Percentiles rank a stretch among this genome's conserved stretches.
These are phyloP conservation scores for Wickerhamiella lipophila DNA, from an alignment of 805 yeast genomes.

Conservation along the genomic window DNA sequence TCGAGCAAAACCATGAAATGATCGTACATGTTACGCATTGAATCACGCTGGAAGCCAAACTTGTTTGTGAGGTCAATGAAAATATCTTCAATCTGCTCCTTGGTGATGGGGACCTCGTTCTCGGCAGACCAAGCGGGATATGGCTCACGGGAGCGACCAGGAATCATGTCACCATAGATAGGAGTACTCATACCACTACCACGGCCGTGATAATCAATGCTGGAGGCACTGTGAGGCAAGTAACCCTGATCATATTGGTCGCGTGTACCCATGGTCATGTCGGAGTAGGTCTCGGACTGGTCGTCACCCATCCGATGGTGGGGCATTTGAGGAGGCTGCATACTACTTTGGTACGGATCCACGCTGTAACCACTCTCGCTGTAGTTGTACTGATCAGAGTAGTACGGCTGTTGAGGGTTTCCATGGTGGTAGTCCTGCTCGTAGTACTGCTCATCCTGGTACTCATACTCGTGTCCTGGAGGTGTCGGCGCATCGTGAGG, in stretches of 20 bases:
- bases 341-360: constrained; percentile 34
- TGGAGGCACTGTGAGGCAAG: constrained; percentile 24
- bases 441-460: constrained; percentile 29
- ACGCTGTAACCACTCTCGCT: constrained; percentile 33
- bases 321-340: constrained; percentile 25
- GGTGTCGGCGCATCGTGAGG: constrained; percentile 25
- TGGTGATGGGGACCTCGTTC: constrained; percentile 64
- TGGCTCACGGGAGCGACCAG: constrained; percentile 57
- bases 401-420: constrained; percentile 31
- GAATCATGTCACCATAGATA: constrained; percentile 47
- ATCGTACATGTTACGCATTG: constrained; percentile 66
- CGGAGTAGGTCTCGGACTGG: constrained; percentile 31
- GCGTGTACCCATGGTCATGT: constrained; percentile 34
- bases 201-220: constrained; percentile 31
- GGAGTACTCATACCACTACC: constrained; percentile 94
- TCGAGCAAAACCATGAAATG: constrained; percentile 71
- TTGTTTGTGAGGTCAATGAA: constrained; percentile 45
- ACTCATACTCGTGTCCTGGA: constrained; percentile 29
- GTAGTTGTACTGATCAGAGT: constrained; percentile 30
- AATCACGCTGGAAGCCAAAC: constrained; percentile 79
- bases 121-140: constrained; percentile 99
- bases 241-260: constrained; percentile 29
- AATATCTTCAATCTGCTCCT: constrained; percentile 46
- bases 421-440: constrained; percentile 30
- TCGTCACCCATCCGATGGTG: constrained; percentile 23